These are phyloP conservation scores for Ottelia alismoides DNA, from an alignment of 106 monocot species.

Conservation along the genomic window DNA sequence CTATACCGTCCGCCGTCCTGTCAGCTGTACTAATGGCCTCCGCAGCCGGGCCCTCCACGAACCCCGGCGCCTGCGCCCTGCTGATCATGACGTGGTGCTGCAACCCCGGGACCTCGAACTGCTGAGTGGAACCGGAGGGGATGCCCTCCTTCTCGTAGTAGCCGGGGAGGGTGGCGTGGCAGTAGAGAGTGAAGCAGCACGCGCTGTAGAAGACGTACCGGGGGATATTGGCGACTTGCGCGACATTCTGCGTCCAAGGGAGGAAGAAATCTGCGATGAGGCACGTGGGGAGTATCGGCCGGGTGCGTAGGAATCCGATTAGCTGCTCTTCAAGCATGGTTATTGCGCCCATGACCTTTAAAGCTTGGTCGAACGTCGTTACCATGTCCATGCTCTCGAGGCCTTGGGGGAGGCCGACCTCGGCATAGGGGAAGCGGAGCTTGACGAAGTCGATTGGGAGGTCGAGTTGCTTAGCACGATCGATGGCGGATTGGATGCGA, in stretches of 20 bases:
- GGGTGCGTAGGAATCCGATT: not conserved
- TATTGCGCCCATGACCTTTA: not conserved
- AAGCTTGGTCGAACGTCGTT: too few relatives aligned
- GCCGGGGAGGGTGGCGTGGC: not conserved
- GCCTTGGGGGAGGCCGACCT: not conserved
- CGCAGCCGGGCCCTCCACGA: not conserved
- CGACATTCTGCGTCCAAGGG: constrained; percentile 6
- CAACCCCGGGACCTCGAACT: not conserved
- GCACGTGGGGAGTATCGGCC: constrained; percentile 4
- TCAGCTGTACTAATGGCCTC: not conserved
- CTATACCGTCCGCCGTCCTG: not conserved
- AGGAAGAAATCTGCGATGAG: constrained; percentile 7
- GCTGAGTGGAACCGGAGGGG: too few relatives aligned
- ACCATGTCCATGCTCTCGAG: too few relatives aligned
- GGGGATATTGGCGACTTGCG: constrained; percentile 1
- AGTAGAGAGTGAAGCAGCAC: too few relatives aligned
- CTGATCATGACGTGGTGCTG: not conserved
- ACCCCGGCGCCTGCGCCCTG: not conserved
- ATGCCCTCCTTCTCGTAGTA: not conserved
- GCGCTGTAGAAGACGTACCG: too few relatives aligned
- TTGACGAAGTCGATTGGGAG: not conserved
- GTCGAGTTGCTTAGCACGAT: not conserved
- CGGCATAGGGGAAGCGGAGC: not conserved
- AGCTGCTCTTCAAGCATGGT: not conserved
- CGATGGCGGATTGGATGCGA: not conserved